phyloP scores from a whole-genome alignment of 495 filamentous ascomycete genomes.

The Penicillium tannophilum region DNA sequence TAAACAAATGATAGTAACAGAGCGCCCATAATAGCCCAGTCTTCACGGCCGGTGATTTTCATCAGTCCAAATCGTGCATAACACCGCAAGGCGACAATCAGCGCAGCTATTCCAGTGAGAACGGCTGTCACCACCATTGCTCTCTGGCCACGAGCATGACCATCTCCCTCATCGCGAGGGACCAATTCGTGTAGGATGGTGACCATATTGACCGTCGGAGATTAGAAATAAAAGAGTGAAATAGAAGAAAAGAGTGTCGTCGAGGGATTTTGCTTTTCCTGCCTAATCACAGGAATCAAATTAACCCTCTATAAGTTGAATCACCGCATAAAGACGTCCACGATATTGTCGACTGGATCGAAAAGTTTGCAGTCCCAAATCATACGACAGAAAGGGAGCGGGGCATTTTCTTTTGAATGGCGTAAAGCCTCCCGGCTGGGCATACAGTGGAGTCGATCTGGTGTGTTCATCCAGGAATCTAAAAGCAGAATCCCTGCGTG shows the following conservation, averaged over 20 bases:
- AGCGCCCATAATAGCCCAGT: constrained; percentile 37
- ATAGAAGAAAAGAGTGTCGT: constrained; percentile 23
- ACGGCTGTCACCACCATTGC: constrained; percentile 42
- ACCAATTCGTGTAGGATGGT: constrained; percentile 19
- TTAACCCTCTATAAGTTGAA: background rate
- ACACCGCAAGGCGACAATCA: constrained; percentile 38
- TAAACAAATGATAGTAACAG: constrained; percentile 39
- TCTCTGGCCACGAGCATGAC: constrained; percentile 28
- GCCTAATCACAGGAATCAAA: background rate
- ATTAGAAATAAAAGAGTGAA: constrained; percentile 10
- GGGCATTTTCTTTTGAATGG: constrained; percentile 2
- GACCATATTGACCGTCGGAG: constrained; percentile 22
- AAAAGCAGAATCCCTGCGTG: constrained; percentile 2
- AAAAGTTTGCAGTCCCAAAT: background rate
- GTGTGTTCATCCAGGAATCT: constrained; percentile 16
- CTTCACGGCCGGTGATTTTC: constrained; percentile 40
- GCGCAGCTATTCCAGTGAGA: constrained; percentile 30
- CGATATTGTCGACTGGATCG: background rate
- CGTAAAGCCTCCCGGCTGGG: background rate
- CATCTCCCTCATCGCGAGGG: constrained; percentile 24
- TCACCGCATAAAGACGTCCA: background rate
- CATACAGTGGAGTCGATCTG: constrained; percentile 17
- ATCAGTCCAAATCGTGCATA: constrained; percentile 39
- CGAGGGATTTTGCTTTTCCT: background rate
- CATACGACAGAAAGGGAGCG: background rate